A percentile compares a stretch with the other conserved stretches of the same genome.
These are phyloP conservation scores for Dioscorea dumetorum DNA, from an alignment of 106 monocot genomes.

Conservation along the genomic window DNA sequence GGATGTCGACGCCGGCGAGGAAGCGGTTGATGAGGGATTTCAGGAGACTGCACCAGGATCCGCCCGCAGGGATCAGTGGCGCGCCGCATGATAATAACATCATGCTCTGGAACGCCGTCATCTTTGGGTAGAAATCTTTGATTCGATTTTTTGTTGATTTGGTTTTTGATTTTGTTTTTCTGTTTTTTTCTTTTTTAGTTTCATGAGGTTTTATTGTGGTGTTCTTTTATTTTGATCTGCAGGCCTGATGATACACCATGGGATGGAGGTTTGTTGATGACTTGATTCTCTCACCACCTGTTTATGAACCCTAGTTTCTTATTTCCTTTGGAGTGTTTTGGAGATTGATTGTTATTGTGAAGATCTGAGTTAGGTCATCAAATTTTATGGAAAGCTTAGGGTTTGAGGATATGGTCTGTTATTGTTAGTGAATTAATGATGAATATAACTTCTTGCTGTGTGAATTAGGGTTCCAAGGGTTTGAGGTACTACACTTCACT, in stretches of 20 bases:
- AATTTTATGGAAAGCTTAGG: background rate
- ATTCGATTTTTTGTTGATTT: background rate
- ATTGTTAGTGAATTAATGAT: background rate
- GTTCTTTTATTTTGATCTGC: slow-evolving; percentile 1
- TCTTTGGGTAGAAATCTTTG: slow-evolving; percentile 47
- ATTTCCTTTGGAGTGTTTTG: background rate
- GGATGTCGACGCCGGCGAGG: slow-evolving; percentile 75
- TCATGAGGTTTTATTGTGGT: background rate
- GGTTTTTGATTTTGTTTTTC: background rate
- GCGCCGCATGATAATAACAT: slow-evolving; percentile 81
- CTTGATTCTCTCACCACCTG: background rate
- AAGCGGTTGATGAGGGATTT: slow-evolving; percentile 82
- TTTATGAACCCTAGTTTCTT: background rate
- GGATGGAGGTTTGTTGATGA: slow-evolving; percentile 17
- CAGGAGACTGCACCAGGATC: slow-evolving; percentile 73
- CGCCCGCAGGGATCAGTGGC: slow-evolving; percentile 76
- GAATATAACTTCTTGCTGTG: background rate
- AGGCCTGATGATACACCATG: slow-evolving; percentile 26
- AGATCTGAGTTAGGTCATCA: background rate
- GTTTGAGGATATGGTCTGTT: background rate
- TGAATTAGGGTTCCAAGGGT: background rate
- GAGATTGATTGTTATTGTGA: background rate
- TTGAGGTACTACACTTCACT: background rate
- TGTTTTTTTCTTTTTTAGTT: background rate
- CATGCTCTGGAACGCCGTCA: slow-evolving; percentile 82